Evolutionary conservation across 2,329 filamentous ascomycete species (phyloP), one percentile per base, ranked within the genome.

Genomic region (Grosmannia huntii): DNA sequence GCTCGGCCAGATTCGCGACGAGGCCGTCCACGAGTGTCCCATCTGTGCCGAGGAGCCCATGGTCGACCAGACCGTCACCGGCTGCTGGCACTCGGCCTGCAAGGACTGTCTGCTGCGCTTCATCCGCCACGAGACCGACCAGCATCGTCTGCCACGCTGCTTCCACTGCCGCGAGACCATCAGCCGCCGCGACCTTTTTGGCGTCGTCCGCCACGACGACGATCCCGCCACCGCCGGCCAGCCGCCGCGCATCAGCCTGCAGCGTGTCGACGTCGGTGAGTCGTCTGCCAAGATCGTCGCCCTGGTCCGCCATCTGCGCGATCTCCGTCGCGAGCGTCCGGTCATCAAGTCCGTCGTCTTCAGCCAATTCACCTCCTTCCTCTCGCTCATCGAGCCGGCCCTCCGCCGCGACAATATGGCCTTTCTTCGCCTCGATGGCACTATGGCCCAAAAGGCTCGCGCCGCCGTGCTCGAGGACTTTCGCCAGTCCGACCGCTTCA

Each of bases 1-100:
- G 0, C 76, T 99, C 16, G 83, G 86, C 61, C 90, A 97, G 69
- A 99, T 99, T 53, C 88, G 95, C 63, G 88, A 89, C 57, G 92
- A 97, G 66, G 85, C 88, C 0, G 83, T 86, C 60, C 87, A 87
- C 61, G 94, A 99, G 73, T 99, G 94, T 66, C 92, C 94, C 0
- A 88, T 99, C 56, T 99, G 94, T 71, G 84, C 89, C 4, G 92
- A 97, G 69, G 94, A 97, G 69, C 90, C 91, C 4, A 97, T 97
- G 90, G 82, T 89, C 48, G 87, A 96, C 57, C 92, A 95, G 67
- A 87, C 88, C 0, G 94, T 99, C 1, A 97, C 94, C 0, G 89
- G 90, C 0, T 99, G 94, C 72, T 99, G 94, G 90, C 94, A 99
- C 70, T 95, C 89, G 38, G 91, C 94, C 0, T 99, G 94, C 75